Evolutionary conservation across 805 yeast genomes (phyloP).

Genomic region (Yarrowia sp.): DNA sequence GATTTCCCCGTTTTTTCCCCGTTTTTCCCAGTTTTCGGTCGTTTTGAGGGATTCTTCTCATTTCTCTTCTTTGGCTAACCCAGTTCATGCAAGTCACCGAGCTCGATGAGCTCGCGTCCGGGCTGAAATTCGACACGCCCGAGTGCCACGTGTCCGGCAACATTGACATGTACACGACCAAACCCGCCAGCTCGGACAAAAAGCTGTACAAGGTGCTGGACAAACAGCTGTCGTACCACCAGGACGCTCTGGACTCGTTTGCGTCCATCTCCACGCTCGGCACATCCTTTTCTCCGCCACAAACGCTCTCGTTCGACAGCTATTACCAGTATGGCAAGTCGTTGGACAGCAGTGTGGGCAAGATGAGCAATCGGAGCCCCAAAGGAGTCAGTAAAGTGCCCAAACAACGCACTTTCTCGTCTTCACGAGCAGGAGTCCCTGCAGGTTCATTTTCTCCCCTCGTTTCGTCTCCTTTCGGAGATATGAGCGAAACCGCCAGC

Average conservation of each 20-base stretch:
- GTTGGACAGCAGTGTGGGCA: constrained; percentile 7
- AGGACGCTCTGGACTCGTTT: constrained; percentile 30
- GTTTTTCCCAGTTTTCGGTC: background rate
- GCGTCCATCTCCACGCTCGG: constrained; percentile 25
- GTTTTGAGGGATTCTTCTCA: no score
- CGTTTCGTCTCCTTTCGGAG: constrained; percentile 75
- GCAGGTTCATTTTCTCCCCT: constrained; percentile 31
- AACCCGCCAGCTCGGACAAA: constrained; percentile 85
- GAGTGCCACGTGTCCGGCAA: constrained; percentile 82
- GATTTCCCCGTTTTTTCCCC: background rate
- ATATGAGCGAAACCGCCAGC: constrained; percentile 78
- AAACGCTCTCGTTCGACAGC: constrained; percentile 31
- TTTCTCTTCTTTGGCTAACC: no score
- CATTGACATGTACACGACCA: constrained; percentile 91
- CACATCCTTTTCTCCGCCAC: constrained; percentile 34
- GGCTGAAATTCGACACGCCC: constrained; percentile 71
- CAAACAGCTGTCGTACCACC: constrained; percentile 57
- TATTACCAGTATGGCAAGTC: constrained; percentile 24
- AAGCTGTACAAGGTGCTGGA: constrained; percentile 86
- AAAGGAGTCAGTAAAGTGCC: constrained; percentile 2
- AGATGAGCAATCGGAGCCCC: background rate
- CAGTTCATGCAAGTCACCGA: constrained; percentile 91
- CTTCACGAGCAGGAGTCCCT: constrained; percentile 6
- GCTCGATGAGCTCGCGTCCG: constrained; percentile 86
- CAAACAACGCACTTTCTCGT: constrained; percentile 8